Conservation (phyloP, 345 rosid genomes). For the Citrus trifoliata region DNA sequence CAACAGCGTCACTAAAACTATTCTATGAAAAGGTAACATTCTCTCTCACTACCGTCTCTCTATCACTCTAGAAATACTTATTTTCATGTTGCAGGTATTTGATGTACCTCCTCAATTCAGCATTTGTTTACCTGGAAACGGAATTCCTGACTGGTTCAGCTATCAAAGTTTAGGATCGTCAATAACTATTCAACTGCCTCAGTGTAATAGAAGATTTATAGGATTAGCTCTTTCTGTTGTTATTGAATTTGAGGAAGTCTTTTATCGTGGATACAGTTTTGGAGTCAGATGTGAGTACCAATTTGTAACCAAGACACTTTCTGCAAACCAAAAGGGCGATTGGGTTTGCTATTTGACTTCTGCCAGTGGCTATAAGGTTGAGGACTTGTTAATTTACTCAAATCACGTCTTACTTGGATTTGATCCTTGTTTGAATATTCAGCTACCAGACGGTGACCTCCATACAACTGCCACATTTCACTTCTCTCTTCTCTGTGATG, state of each 20-base stretch:
- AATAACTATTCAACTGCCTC: constrained; percentile 32
- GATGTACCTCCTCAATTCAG: constrained; percentile 9
- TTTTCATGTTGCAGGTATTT: constrained; percentile 19
- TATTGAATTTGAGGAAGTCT: constrained; percentile 18
- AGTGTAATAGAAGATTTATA: constrained; percentile 24
- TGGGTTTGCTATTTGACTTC: not conserved
- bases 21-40: not conserved
- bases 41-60: not conserved
- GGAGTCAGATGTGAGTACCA: not conserved
- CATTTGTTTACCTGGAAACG: constrained; percentile 6
- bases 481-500: not conserved
- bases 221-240: constrained; percentile 31
- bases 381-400: not conserved
- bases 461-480: not conserved
- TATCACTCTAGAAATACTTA: not conserved
- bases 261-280: constrained; percentile 1
- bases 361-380: not conserved
- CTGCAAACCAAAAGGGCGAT: not conserved
- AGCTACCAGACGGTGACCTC: not conserved
- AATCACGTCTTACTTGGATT: not conserved
- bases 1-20: not conserved
- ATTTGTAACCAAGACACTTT: not conserved
- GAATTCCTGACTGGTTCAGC: constrained; percentile 32
- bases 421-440: not conserved
- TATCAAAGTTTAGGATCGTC: constrained; percentile 23